These are phyloP conservation scores for Proliferodiscus dingleyae DNA, from an alignment of 2,329 filamentous ascomycete genomes.

Conservation along the genomic window DNA sequence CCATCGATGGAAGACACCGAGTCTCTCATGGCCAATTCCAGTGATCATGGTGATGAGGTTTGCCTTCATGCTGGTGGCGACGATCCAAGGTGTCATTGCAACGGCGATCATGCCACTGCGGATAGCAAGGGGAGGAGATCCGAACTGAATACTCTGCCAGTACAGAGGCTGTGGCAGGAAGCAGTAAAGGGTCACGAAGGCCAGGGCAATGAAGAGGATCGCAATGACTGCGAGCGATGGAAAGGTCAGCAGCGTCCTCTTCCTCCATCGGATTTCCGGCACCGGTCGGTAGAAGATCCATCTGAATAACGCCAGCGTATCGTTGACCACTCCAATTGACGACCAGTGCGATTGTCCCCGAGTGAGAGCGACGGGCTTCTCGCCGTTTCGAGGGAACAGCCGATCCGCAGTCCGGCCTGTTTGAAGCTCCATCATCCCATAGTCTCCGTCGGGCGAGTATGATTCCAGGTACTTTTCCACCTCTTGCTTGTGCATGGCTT, in stretches of 20 bases:
- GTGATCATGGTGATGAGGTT: conserved; percentile 81
- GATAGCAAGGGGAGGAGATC: conserved; percentile 83
- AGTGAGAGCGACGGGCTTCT: conserved; percentile 51
- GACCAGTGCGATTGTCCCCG: conserved; percentile 66
- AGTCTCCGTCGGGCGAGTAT: conserved; percentile 52
- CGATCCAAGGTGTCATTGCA: conserved; percentile 87
- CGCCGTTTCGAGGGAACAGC: conserved; percentile 63
- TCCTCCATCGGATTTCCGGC: conserved; percentile 65
- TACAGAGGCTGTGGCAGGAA: conserved; percentile 87
- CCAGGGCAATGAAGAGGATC: conserved; percentile 61
- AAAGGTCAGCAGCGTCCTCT: conserved; percentile 64
- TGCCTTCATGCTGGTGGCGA: conserved; percentile 84
- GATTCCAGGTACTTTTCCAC: conserved; percentile 59
- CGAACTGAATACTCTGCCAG: conserved; percentile 79
- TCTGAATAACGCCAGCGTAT: conserved; percentile 74
- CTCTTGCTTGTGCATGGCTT: conserved; percentile 82
- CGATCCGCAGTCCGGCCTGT: conserved; percentile 53
- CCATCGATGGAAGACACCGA: conserved; percentile 94
- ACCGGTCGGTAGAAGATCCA: conserved; percentile 88
- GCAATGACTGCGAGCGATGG: conserved; percentile 71
- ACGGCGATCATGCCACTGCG: conserved; percentile 88
- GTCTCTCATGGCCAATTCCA: conserved; percentile 83
- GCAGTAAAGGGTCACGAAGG: conserved; percentile 73
- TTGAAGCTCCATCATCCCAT: conserved; percentile 54
- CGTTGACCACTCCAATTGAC: conserved; percentile 70